phyloP scores from a whole-genome alignment of 2,329 filamentous ascomycete species.

The Cercospora janseana region DNA sequence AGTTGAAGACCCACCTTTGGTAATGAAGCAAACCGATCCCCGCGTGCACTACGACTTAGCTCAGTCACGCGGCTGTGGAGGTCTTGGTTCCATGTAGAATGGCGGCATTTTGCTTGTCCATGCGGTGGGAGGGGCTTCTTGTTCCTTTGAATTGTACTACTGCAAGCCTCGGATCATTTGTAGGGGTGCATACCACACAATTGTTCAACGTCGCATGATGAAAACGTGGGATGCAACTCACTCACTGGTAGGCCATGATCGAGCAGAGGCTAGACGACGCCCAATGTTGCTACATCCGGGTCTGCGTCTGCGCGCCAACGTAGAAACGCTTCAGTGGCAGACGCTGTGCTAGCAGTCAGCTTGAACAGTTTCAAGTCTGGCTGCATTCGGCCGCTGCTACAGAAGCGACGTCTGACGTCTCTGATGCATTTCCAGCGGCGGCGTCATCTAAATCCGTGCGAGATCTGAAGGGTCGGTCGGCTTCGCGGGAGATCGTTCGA shows the following conservation, averaged over 20 bases:
- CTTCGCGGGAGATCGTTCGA: background rate
- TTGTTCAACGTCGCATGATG: slow-evolving; percentile 5
- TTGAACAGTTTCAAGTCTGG: slow-evolving; percentile 10
- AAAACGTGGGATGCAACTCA: slow-evolving; percentile 14
- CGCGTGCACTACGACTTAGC: slow-evolving; percentile 2
- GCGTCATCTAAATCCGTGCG: too few relatives aligned
- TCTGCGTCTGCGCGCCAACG: slow-evolving; percentile 13
- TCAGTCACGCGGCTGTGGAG: slow-evolving; percentile 22
- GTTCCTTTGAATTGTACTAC: background rate
- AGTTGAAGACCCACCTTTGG: slow-evolving; percentile 14
- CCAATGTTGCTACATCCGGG: slow-evolving; percentile 12
- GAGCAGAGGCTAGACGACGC: slow-evolving; percentile 1
- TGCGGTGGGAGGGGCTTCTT: slow-evolving; percentile 4
- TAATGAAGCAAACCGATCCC: slow-evolving; percentile 8
- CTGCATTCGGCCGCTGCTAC: slow-evolving; percentile 13
- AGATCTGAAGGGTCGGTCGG: slow-evolving; percentile 6
- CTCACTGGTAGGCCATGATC: slow-evolving; percentile 8
- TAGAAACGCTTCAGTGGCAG: slow-evolving; percentile 13
- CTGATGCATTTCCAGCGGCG: too few relatives aligned
- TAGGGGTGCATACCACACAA: slow-evolving; percentile 12
- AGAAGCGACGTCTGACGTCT: slow-evolving; percentile 9
- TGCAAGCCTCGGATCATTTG: slow-evolving; percentile 14
- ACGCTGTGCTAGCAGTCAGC: slow-evolving; percentile 16
- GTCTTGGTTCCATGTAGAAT: slow-evolving; percentile 13
- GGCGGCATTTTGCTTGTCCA: slow-evolving; percentile 9